Evolutionary conservation across 208 protist species (phyloP), one percentile per base, ranked within the genome.

Genomic region (Wallacemonas sp.): DNA sequence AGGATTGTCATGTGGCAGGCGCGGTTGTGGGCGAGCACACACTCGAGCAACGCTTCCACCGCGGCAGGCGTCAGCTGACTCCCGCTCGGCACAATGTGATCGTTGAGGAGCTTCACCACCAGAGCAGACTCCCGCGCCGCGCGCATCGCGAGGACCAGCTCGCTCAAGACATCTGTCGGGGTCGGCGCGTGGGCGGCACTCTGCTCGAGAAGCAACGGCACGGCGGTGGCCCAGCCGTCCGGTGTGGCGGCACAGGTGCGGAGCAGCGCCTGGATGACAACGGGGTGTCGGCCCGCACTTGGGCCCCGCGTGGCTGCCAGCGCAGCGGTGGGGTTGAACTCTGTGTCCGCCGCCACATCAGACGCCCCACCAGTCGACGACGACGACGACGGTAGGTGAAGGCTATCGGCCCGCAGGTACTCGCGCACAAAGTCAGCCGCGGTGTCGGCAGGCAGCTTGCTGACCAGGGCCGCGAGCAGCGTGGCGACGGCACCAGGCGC

Each of bases 21-120:
- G 0, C 79, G 78, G 69, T 91, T 93, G 68, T 93, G 83, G 11
- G 83, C 82, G 26, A 93, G 61, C 2, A 86, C 68, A 44, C 78
- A 87, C 54, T 85, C 76, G 24, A 91, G 61, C 61, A 90, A 56
- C 4, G 85, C 87, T 34, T 84, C 78, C 67, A 89, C 68, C 17
- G 90, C 82, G 14, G 29, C 24, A 11, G 65, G 41, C 11, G 71
- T 82, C 46, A 95, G 55, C 6, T 21, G 30, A 33, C 75, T 78
- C 6, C 69, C 61, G 2, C 76, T 76, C 2, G 90, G 86, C 32
- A 95, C 77, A 54, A 95, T 71, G 76, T 85, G 80, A 19, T 81
- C 68, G 24, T 87, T 81, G 43, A 95, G 70, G 36, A 95, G 60
- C 5, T 78, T 83, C 26, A 93, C 78, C 30, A 81, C 72, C 30